Conservation (phyloP, 2,329 filamentous ascomycete species). For the Fusarium equiseti region DNA sequence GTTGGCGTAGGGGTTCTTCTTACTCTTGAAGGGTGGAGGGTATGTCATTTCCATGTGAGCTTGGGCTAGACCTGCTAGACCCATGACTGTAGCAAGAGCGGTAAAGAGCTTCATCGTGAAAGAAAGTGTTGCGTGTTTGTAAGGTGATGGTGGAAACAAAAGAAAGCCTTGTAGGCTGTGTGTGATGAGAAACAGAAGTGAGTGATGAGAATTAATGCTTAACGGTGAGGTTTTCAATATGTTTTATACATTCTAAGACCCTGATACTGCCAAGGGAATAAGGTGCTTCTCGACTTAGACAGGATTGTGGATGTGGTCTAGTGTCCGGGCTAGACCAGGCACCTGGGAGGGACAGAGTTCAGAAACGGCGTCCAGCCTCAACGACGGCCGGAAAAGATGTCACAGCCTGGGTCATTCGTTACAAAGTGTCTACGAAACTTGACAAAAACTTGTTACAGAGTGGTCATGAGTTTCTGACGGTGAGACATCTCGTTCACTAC, state of each 20-base stretch:
- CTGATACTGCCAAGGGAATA: slow-evolving; percentile 15
- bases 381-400: not conserved
- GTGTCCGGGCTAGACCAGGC: slow-evolving; percentile 24
- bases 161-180: slow-evolving; percentile 1
- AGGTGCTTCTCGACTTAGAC: slow-evolving; percentile 21
- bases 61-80: slow-evolving; percentile 56
- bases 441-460: not conserved
- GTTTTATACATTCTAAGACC: slow-evolving; percentile 28
- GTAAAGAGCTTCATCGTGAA: slow-evolving; percentile 28
- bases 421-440: no score
- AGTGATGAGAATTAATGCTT: not conserved
- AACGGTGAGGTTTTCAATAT: slow-evolving; percentile 1
- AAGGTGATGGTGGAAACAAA: not conserved
- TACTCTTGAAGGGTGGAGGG: slow-evolving; percentile 65
- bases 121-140: not conserved
- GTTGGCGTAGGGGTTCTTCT: slow-evolving; percentile 60
- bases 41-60: slow-evolving; percentile 68
- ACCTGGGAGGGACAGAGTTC: not conserved
- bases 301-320: slow-evolving; percentile 36
- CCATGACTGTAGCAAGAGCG: slow-evolving; percentile 54
- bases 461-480: slow-evolving; percentile 4
- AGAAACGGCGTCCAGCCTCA: slow-evolving; percentile 6
- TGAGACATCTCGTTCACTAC: slow-evolving; percentile 3
- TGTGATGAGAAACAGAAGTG: slow-evolving; percentile 11
- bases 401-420: no score